Percentiles rank a stretch among this genome's conserved stretches.
These are phyloP conservation scores for Pythium folliculosum DNA, from an alignment of 352 stramenopile species.

Conservation along the genomic window DNA sequence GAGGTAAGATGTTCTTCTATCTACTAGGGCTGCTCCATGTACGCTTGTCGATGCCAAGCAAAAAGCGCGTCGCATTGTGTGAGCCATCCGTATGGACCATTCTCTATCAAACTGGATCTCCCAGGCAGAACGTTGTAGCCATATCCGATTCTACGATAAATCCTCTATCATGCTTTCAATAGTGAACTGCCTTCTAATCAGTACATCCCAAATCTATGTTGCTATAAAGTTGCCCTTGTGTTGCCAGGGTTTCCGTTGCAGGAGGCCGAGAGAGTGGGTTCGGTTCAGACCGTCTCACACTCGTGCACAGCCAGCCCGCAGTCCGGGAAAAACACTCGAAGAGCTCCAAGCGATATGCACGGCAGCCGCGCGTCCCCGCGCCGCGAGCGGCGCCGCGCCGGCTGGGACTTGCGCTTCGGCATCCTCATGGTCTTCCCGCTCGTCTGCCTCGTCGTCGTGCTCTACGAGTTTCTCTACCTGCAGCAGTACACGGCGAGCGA, in stretches of 20 bases:
- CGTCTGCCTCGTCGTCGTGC: slow-evolving; percentile 69
- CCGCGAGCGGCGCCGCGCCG: slow-evolving; percentile 6
- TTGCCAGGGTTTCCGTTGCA: slow-evolving; percentile 5
- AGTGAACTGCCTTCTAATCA: background rate
- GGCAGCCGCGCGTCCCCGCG: background rate
- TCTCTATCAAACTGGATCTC: no score
- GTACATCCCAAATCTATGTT: background rate
- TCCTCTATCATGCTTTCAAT: background rate
- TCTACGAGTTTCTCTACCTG: slow-evolving; percentile 82
- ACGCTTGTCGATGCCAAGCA: no score
- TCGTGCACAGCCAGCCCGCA: no score
- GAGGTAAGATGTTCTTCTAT: no score
- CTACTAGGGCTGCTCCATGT: no score
- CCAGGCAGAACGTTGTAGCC: no score
- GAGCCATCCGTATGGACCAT: no score
- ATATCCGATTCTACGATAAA: no score
- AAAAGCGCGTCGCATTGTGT: no score
- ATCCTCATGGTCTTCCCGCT: slow-evolving; percentile 70
- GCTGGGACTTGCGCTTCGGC: slow-evolving; percentile 56
- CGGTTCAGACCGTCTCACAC: background rate
- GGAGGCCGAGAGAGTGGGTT: slow-evolving; percentile 1
- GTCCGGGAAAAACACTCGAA: no score
- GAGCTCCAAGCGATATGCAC: background rate
- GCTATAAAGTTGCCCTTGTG: background rate
- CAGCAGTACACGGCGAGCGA: slow-evolving; percentile 62